phyloP scores from a whole-genome alignment of 2,329 filamentous ascomycete genomes.

The Aureobasidium melanogenum region DNA sequence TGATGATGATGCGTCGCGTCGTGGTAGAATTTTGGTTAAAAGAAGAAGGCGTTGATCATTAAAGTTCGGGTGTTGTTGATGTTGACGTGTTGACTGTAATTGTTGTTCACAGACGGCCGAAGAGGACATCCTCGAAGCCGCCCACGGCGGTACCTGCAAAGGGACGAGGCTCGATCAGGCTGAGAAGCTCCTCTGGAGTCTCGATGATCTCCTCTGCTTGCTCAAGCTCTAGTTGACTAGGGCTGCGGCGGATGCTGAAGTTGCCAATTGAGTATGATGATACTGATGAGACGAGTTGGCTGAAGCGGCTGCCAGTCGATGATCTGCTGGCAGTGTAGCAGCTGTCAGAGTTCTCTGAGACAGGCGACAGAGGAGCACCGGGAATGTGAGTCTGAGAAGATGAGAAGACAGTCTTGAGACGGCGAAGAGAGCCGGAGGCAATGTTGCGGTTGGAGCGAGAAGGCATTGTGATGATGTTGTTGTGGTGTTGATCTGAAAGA shows the following conservation, averaged over 20 bases:
- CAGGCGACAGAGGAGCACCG: constrained; percentile 7
- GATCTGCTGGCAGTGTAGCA: constrained; percentile 11
- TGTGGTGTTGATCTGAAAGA: background rate
- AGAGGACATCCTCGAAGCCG: constrained; percentile 17
- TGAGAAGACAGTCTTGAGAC: constrained; percentile 14
- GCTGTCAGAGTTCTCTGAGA: constrained; percentile 1
- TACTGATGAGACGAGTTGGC: constrained; percentile 16
- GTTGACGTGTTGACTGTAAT: background rate
- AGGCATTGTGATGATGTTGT: background rate
- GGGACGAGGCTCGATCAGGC: constrained; percentile 19
- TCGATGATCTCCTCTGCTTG: constrained; percentile 18
- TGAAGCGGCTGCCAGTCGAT: constrained; percentile 15
- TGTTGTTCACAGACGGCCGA: constrained; percentile 13
- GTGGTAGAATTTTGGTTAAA: background rate
- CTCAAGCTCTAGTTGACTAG: constrained; percentile 18
- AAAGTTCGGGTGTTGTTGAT: constrained; percentile 1
- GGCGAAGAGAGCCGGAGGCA: constrained; percentile 15
- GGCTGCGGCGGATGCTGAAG: constrained; percentile 18
- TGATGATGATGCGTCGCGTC: constrained; percentile 8
- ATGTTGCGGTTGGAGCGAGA: constrained; percentile 13
- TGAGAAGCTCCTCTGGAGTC: constrained; percentile 15
- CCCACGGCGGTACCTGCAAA: constrained; percentile 12
- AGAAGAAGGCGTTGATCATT: constrained; percentile 11
- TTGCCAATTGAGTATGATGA: constrained; percentile 14
- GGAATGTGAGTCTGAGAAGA: constrained; percentile 10